phyloP scores from a whole-genome alignment of 179 eudicot species.

The Silene vulgaris region DNA sequence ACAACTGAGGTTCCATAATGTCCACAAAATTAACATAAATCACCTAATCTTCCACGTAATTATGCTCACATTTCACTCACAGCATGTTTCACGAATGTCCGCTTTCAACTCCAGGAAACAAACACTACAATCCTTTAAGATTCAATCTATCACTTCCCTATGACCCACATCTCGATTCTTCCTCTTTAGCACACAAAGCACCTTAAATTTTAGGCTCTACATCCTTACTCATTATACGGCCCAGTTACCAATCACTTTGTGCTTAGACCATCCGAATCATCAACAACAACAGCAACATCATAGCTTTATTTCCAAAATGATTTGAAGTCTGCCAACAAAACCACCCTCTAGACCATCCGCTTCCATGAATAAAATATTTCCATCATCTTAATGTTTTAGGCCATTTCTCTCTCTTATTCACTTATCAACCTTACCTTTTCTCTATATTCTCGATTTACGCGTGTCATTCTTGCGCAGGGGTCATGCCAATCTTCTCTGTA shows the following conservation, averaged over 20 bases:
- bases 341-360: no score
- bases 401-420: no score
- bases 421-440: no score
- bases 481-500: no score
- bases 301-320: no score
- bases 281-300: no score
- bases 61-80: background rate
- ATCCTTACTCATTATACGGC: background rate
- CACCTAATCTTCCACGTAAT: background rate
- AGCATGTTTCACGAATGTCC: background rate
- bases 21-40: slow-evolving; percentile 7
- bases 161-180: background rate
- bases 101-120: background rate
- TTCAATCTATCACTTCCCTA: background rate
- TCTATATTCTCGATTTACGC: no score
- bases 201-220: background rate
- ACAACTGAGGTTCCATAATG: background rate
- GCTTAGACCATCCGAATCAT: background rate
- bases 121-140: background rate
- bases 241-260: background rate
- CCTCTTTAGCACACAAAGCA: background rate
- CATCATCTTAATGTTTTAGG: no score
- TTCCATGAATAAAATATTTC: no score
- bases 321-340: no score
- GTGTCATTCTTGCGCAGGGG: no score